Percentiles rank a stretch among this genome's conserved stretches.
phyloP scores from a whole-genome alignment of 225 moss, liverwort and hornwort species.

The Pseudoscleropodium purum region DNA sequence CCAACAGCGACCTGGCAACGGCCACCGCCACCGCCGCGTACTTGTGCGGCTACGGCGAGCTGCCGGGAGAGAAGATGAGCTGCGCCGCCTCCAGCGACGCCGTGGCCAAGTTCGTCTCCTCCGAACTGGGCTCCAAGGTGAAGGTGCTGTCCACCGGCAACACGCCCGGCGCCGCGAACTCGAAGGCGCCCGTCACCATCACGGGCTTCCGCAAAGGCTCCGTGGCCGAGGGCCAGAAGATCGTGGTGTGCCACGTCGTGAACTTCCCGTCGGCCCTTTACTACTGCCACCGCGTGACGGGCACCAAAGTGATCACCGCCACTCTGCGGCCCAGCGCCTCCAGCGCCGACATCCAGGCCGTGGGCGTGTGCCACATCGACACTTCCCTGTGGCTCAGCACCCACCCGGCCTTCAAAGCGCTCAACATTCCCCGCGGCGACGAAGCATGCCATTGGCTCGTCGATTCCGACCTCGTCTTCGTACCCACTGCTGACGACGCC shows the following conservation, averaged over 20 bases:
- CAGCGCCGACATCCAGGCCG: not conserved
- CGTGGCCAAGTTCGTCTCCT: not conserved
- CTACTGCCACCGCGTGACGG: not conserved
- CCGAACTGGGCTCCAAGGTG: not conserved
- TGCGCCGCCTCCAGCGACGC: not conserved
- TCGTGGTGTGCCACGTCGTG: not conserved
- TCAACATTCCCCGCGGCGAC: not conserved
- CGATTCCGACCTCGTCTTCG: not conserved
- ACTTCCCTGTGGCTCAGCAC: not conserved
- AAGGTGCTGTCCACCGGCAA: not conserved
- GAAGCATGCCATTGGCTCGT: not conserved
- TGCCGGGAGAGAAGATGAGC: not conserved
- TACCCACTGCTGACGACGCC: not conserved
- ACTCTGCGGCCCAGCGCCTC: not conserved
- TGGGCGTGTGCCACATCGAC: not conserved
- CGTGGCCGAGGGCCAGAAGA: not conserved
- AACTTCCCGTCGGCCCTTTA: not conserved
- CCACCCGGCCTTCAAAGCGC: not conserved
- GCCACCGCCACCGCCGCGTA: not conserved
- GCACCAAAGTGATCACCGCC: not conserved
- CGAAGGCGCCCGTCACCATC: not conserved
- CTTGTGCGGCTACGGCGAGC: not conserved
- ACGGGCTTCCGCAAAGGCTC: not conserved
- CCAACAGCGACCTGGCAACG: not conserved
- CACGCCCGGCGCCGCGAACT: not conserved